Percentiles rank a stretch among this genome's conserved stretches.
Evolutionary conservation across 345 rosid species (phyloP).

Genomic region (Salix arbutifolia): DNA sequence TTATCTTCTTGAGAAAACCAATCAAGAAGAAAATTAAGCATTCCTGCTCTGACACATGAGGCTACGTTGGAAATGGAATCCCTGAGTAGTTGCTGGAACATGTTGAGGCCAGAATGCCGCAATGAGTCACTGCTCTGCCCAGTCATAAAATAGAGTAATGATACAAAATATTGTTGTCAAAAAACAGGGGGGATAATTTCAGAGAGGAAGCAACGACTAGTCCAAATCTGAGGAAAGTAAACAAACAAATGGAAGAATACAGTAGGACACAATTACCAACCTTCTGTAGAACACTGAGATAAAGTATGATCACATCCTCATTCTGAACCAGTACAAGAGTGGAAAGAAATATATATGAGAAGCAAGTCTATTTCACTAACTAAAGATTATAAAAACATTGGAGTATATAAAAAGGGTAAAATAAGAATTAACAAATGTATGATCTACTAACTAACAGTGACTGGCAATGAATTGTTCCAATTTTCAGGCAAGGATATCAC

Average conservation of each 20-base stretch:
- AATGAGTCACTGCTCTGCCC: slow-evolving; percentile 99
- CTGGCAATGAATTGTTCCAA: slow-evolving; percentile 6
- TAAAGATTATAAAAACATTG: neutral
- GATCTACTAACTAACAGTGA: neutral
- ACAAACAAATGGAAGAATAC: neutral
- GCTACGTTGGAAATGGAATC: slow-evolving; percentile 90
- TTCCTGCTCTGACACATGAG: slow-evolving; percentile 87
- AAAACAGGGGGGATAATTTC: neutral
- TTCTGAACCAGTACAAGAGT: slow-evolving; percentile 52
- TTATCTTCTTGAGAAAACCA: slow-evolving; percentile 85
- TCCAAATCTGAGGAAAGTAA: neutral
- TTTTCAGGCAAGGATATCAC: slow-evolving; percentile 32
- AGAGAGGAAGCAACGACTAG: neutral
- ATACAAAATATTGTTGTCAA: slow-evolving; percentile 4
- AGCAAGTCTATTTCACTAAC: neutral
- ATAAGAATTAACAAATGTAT: neutral
- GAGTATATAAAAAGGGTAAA: neutral
- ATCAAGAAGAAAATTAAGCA: slow-evolving; percentile 88
- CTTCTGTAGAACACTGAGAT: slow-evolving; percentile 87
- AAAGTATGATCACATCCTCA: slow-evolving; percentile 89
- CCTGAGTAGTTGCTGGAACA: slow-evolving; percentile 75
- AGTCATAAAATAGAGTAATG: slow-evolving; percentile 49
- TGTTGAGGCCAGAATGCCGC: slow-evolving; percentile 76
- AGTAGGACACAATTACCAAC: slow-evolving; percentile 45
- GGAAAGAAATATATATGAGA: slow-evolving; percentile 20